These are phyloP conservation scores for Acidiella bohemica DNA, from an alignment of 495 filamentous ascomycete genomes.

Conservation along the genomic window DNA sequence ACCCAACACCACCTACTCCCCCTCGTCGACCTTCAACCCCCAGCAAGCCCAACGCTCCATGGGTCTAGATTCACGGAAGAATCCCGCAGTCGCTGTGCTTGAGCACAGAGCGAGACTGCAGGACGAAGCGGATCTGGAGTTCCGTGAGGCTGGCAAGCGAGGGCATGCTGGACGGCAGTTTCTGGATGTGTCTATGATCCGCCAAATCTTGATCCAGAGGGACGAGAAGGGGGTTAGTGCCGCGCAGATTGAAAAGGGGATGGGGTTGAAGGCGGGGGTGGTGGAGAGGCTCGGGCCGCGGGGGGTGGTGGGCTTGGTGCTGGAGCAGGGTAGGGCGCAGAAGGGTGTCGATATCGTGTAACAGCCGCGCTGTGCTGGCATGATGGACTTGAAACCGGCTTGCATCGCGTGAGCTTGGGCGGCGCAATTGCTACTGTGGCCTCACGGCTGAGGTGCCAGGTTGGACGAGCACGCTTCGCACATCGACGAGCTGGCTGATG, in stretches of 20 bases:
- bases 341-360: conserved; percentile 13
- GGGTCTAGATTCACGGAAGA: conserved; percentile 34
- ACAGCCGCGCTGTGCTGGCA: no score
- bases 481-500: no score
- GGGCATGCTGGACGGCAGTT: conserved; percentile 41
- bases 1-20: conserved; percentile 45
- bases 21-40: conserved; percentile 37
- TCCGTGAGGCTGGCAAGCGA: conserved; percentile 35
- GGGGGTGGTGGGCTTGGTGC: conserved; percentile 35
- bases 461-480: no score
- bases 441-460: no score
- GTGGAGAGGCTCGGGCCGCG: conserved; percentile 40
- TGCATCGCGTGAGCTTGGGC: no score
- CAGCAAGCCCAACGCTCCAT: conserved; percentile 18
- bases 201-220: conserved; percentile 47
- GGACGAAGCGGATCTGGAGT: conserved; percentile 43
- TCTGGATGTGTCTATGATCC: conserved; percentile 47
- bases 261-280: conserved; percentile 46
- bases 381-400: no score
- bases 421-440: no score
- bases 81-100: conserved; percentile 42
- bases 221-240: conserved; percentile 38
- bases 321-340: conserved; percentile 18
- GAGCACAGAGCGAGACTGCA: conserved; percentile 43
- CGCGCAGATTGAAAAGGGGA: conserved; percentile 44